Evolutionary conservation across 257 asterid genomes (phyloP), one percentile per base, ranked within the genome.

Genomic region (Scutellaria minor): DNA sequence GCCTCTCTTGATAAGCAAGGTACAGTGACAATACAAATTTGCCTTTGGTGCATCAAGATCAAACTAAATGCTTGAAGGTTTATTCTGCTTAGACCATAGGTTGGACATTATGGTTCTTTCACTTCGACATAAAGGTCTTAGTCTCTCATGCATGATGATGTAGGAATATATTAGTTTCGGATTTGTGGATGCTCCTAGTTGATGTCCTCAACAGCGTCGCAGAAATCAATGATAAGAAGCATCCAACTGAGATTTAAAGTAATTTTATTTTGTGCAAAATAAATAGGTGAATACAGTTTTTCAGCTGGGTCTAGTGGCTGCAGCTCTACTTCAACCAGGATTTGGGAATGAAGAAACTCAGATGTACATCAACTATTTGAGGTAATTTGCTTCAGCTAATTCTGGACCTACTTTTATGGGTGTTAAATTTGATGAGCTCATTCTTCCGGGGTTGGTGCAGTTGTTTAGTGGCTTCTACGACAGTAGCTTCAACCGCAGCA

Each of bases 1-100:
- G 80, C 99, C 99, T 66, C 95, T 95, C 58, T 59, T 88, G 24
- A 79, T 91, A 75, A 91, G 97, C 91, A 93, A 93, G 97, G 98
- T 93, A 90, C 74, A 46, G 60, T 27, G 7, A 13, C 62, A 13
- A 8, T 50, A 37, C 40, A 9, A 9, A 27, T 52, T 52, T 59
- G 6, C n/a, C 11, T 48, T 60, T 45, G 22, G 18, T 77, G 52
- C 52, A 46, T 67, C 12, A 14, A 62, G 41, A 75, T 57, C 45
- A 73, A 58, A 39, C 50, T 37, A 20, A 57, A 10, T 44, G 40
- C 45, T 24, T 66, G 55, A 72, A 51, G 14, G 48, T 52, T n/a
- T 31, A 40, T 53, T 65, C 55, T 61, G 67, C 76, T 66, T 61
- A 14, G 10, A 60, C 14, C 9, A 3, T 48, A 7, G 64, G 41